Base-by-base conservation (phyloP, 805 yeast genomes). In the Sugiyamaella marilandica region DNA sequence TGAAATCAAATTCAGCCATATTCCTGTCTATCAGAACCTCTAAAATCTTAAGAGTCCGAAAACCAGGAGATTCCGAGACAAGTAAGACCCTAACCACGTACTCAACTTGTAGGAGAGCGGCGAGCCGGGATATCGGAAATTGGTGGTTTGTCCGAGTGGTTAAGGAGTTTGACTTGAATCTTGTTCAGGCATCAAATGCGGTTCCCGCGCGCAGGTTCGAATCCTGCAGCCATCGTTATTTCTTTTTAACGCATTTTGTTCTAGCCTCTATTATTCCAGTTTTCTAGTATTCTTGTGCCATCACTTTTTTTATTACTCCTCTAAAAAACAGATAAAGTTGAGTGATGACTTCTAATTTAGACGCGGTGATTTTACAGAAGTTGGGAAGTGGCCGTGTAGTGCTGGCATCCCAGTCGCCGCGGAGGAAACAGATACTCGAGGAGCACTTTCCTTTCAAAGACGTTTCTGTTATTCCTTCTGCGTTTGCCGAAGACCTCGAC, bases 331-430 rank as follows among this genome's bases (percentile, higher is more conserved):
- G 29, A 24, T 24, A 24, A 24, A 24, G 7, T 7, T 24, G 29
- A 24, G 29, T 7, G 29, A 24, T 24, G 29, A 5, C 21, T 2
- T 4, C 37, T n/a, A 44, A 5, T 10, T 16, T 45, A 36, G 47
- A 45, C 14, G 21, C 16, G 21, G 37, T 31, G 8, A 13, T 45
- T 31, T 29, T 16, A 14, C 14, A 19, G 24, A n/a, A 24, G n/a
- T 24, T 45, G 14, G 37, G 37, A 13, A 56, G 52, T 21, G 64
- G 61, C 26, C 62, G 62, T 21, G 62, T 91, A 24, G 71, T 88
- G 4, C 74, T 92, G 5, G 97, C 96, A 0, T 88, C 96, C 1
- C 78, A 86, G 0, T 91, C 97, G 0, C 92, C 95, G 1, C 75
- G 97, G 55, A 72, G 99, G 53, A 69, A 72, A 50, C 87, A 87